phyloP scores from a whole-genome alignment of 192 early-diverging fungal species.

The Linnemannia zychae region DNA sequence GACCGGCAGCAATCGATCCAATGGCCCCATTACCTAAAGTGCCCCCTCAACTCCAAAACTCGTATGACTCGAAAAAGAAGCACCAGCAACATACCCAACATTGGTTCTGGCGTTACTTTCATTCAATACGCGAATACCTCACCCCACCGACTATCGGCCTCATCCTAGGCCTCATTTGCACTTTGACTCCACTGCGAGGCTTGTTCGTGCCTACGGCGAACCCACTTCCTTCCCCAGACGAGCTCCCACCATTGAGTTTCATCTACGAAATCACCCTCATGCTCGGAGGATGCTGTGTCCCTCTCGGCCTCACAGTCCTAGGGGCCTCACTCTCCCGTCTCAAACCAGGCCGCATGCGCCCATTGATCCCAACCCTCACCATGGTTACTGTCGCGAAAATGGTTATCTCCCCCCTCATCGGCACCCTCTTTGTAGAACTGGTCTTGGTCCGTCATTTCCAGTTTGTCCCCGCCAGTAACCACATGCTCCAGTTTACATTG shows the following conservation, averaged over 20 bases:
- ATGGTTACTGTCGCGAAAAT: constrained; percentile 45
- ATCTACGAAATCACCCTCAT: constrained; percentile 43
- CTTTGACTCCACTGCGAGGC: constrained; percentile 20
- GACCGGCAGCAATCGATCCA: neutral
- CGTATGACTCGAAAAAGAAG: constrained; percentile 15
- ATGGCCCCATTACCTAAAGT: constrained; percentile 29
- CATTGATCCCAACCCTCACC: constrained; percentile 28
- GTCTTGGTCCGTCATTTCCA: constrained; percentile 22
- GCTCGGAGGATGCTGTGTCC: constrained; percentile 50
- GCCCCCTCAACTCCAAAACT: constrained; percentile 25
- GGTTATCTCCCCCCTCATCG: constrained; percentile 29
- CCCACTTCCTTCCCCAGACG: constrained; percentile 35
- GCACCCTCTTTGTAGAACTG: constrained; percentile 22
- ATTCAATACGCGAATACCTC: constrained; percentile 37
- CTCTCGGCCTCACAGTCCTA: constrained; percentile 36
- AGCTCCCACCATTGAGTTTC: constrained; percentile 37
- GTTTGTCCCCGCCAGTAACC: constrained; percentile 33
- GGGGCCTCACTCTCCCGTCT: constrained; percentile 47
- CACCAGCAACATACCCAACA: neutral
- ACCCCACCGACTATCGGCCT: constrained; percentile 51
- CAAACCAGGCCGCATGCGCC: constrained; percentile 49
- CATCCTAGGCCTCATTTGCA: constrained; percentile 24
- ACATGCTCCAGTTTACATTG: constrained; percentile 47
- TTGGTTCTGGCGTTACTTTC: constrained; percentile 29
- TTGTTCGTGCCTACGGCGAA: constrained; percentile 22